Evolutionary conservation across 1,284 basidiomycete species (phyloP).

Genomic region (Spongispora temasekensis): DNA sequence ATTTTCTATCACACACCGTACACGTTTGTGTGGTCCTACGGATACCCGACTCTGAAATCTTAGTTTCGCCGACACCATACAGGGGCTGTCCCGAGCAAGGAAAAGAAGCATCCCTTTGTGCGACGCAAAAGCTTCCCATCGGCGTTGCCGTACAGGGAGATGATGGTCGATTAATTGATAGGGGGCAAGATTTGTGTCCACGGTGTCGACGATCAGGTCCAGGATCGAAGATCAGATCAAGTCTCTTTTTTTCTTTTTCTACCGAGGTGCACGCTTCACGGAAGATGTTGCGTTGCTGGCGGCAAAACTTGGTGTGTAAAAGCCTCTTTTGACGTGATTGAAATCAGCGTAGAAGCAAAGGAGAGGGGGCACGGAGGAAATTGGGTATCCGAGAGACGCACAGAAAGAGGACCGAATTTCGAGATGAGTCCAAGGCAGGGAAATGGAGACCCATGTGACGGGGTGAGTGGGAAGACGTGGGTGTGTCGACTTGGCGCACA

Average conservation of each 20-base stretch:
- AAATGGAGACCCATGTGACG: background rate
- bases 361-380: constrained; percentile 10
- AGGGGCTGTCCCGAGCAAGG: background rate
- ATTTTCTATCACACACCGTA: constrained; percentile 18
- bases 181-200: constrained; percentile 13
- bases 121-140: background rate
- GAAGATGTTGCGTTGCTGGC: constrained; percentile 16
- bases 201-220: constrained; percentile 32
- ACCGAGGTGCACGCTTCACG: constrained; percentile 28
- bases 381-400: no score
- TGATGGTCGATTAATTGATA: constrained; percentile 23
- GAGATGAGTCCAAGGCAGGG: background rate
- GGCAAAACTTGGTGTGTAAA: constrained; percentile 11
- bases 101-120: constrained; percentile 9
- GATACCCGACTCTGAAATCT: constrained; percentile 18
- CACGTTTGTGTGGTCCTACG: constrained; percentile 5
- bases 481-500: background rate
- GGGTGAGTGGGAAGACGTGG: background rate
- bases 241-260: constrained; percentile 2
- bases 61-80: background rate
- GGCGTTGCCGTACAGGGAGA: constrained; percentile 17
- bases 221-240: constrained; percentile 32
- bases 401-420: no score
- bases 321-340: constrained; percentile 18
- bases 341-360: background rate